Percentiles rank a stretch among this genome's conserved stretches.
Conservation (phyloP, 306 rosid species). For the Delonix regia region DNA sequence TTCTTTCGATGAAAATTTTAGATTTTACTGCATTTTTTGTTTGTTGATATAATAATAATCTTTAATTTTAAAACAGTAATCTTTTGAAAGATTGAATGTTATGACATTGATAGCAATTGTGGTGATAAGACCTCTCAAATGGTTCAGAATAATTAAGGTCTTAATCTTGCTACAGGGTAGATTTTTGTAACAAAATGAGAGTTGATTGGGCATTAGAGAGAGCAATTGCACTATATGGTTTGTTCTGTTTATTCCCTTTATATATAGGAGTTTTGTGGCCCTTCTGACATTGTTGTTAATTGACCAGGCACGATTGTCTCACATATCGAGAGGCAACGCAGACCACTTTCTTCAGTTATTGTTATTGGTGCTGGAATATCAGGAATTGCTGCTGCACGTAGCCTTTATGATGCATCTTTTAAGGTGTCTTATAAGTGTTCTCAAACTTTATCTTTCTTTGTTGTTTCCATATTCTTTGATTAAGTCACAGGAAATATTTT, state of each 20-base stretch:
- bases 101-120: not conserved
- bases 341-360: constrained; percentile 65
- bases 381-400: constrained; percentile 80
- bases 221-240: not conserved
- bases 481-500: not conserved
- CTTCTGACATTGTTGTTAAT: constrained; percentile 6
- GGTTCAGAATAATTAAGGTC: constrained; percentile 27
- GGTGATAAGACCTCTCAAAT: not conserved
- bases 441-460: not conserved
- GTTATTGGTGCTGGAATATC: constrained; percentile 93
- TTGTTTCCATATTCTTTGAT: not conserved
- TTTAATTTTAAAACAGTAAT: not conserved
- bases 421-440: constrained; percentile 49
- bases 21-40: not conserved
- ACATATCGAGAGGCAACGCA: constrained; percentile 41
- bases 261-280: not conserved
- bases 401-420: constrained; percentile 76
- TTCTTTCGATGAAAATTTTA: not conserved
- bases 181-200: not conserved
- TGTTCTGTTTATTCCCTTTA: not conserved
- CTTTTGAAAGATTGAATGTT: not conserved
- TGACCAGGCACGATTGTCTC: constrained; percentile 49
- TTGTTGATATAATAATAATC: not conserved
- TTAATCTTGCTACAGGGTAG: not conserved
- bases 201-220: not conserved